Evolutionary conservation across 129 eudicot genomes (phyloP).

Genomic region (Calendula officinalis): DNA sequence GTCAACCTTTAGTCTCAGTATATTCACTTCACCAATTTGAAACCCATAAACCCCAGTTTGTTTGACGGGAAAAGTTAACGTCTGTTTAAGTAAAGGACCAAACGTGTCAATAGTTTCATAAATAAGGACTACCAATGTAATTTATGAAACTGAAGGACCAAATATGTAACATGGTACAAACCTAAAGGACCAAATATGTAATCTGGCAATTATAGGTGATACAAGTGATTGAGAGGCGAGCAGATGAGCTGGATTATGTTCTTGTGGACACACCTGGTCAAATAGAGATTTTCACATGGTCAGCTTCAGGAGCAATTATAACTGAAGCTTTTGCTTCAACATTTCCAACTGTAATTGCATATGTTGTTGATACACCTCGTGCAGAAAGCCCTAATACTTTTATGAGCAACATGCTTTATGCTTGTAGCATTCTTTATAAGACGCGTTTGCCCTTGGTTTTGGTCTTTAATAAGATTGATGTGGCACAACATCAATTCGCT

Average conservation of each 20-base stretch:
- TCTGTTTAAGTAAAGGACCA: too few species aligned
- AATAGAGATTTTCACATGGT: conserved; percentile 98
- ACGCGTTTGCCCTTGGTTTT: conserved; percentile 77
- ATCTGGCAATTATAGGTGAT: conserved; percentile 49
- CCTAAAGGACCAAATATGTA: background rate
- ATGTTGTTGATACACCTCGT: conserved; percentile 96
- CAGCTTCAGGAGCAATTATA: conserved; percentile 95
- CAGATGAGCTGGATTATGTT: conserved; percentile 93
- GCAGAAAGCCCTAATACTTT: conserved; percentile 77
- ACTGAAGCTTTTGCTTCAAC: conserved; percentile 97
- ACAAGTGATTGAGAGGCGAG: conserved; percentile 72
- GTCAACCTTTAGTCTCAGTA: too few species aligned
- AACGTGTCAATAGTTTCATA: too few species aligned
- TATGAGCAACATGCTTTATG: conserved; percentile 98
- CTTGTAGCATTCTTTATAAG: conserved; percentile 96
- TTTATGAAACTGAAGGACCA: too few species aligned
- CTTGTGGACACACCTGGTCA: conserved; percentile 99
- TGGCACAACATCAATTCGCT: conserved; percentile 89
- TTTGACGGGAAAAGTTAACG: too few species aligned
- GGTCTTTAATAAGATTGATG: conserved; percentile 92
- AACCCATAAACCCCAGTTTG: too few species aligned
- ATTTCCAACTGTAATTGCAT: conserved; percentile 80
- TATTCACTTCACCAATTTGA: too few species aligned
- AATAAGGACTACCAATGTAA: too few species aligned
- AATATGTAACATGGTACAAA: too few species aligned